Percentiles rank a stretch among this genome's conserved stretches.
These are phyloP conservation scores for Sporothrix brasiliensis DNA, from an alignment of 2,329 filamentous ascomycete genomes.

Conservation along the genomic window DNA sequence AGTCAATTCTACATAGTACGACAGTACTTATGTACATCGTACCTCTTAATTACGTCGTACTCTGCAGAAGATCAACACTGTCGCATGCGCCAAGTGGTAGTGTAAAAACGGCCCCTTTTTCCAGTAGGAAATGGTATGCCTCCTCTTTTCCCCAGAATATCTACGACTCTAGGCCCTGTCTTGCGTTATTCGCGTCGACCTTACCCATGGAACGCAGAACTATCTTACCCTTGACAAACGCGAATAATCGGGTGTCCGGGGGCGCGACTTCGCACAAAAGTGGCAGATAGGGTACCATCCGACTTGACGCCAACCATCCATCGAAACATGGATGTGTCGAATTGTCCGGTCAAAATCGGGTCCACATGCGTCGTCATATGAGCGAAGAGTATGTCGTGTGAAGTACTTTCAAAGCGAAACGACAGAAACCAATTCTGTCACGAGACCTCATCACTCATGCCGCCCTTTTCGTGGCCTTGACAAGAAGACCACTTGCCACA, in stretches of 20 bases:
- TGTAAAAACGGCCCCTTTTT: slow-evolving; percentile 5
- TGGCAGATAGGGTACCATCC: slow-evolving; percentile 7
- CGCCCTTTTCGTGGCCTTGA: neutral
- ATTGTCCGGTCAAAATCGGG: slow-evolving; percentile 1
- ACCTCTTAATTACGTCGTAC: no score
- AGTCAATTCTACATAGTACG: neutral
- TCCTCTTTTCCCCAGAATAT: slow-evolving; percentile 22
- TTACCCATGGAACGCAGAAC: slow-evolving; percentile 16
- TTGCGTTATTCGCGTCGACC: slow-evolving; percentile 20
- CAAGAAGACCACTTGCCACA: slow-evolving; percentile 10
- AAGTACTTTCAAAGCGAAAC: neutral
- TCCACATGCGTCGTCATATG: neutral
- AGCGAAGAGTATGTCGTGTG: neutral
- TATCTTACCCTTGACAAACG: slow-evolving; percentile 18
- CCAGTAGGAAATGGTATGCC: neutral
- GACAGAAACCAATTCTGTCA: neutral
- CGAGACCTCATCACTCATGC: neutral
- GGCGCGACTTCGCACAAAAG: neutral
- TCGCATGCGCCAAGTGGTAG: slow-evolving; percentile 7
- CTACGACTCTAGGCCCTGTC: slow-evolving; percentile 10
- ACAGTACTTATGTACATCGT: no score
- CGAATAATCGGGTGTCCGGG: neutral
- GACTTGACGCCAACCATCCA: slow-evolving; percentile 9
- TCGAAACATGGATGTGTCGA: slow-evolving; percentile 11
- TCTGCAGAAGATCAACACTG: neutral